Base-by-base conservation (phyloP, 2,329 filamentous ascomycete species). In the Pestalotiopsis sp. region DNA sequence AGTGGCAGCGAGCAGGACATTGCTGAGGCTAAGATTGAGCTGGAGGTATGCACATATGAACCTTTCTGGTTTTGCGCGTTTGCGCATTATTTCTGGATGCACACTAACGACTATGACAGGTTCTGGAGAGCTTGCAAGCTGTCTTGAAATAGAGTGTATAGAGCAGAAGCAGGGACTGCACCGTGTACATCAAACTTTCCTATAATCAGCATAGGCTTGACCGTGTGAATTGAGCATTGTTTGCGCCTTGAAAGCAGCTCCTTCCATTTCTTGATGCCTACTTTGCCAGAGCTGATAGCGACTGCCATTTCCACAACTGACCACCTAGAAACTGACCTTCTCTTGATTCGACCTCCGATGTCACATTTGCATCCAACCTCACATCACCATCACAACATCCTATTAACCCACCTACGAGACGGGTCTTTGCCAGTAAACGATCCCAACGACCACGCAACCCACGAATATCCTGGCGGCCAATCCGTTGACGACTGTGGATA, bases 21-120 rank as follows among this genome's bases (percentile, higher is more conserved):
- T 84, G 95, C 95, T 73, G 96, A 99, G 90, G 96, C 96, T 75
- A 98, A 98, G 90, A 95, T 99, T 82, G 95, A 98, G 89, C 86
- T 99, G 76, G 96, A 99, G 94, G 95, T 97, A 84, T 80, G 81
- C 27, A 6, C 27, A 59, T 36, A 36, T 36, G 2, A 9, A 3
- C 25, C 4, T 3, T 23, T n/a, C n/a, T 49, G 27, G 23, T 38
- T 20, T 52, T 67, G 57, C 38, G 12, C n/a, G 36, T 11, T 27
- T 20, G 58, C 56, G n/a, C 13, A 11, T 67, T 1, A 38, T 14
- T 23, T 41, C 45, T 49, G 49, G 25, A 52, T 11, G 14, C 36
- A 66, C 75, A 70, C 82, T 88, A 77, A 87, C 77, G 45, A 27
- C 59, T 13, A 59, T 9, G 57, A 59, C 73, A 95, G 92, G 92